A percentile compares a stretch with the other conserved stretches of the same genome.
phyloP scores from a whole-genome alignment of 257 asterid genomes.

The Nicotiana tomentosiformis region DNA sequence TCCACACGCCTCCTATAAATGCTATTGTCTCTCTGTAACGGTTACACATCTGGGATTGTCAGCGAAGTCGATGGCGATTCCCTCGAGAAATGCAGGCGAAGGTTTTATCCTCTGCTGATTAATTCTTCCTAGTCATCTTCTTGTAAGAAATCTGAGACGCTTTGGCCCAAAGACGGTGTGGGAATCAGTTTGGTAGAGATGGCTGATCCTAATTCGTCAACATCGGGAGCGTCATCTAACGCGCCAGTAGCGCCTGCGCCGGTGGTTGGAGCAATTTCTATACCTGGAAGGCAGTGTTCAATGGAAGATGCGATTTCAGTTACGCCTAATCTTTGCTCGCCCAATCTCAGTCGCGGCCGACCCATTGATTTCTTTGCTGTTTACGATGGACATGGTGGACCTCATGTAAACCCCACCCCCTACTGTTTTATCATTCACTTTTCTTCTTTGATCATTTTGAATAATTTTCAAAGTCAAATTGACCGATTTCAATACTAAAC shows the following conservation, averaged over 20 bases:
- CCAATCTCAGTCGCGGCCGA: not conserved
- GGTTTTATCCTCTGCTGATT: not conserved
- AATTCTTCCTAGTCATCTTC: not conserved
- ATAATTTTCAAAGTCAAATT: not conserved
- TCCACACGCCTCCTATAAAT: not conserved
- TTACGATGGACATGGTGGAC: constrained; percentile 25
- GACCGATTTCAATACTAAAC: not conserved
- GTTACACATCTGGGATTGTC: no score
- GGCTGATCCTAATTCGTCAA: not conserved
- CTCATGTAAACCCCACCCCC: not conserved
- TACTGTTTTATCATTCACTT: not conserved
- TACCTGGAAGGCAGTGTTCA: constrained; percentile 10
- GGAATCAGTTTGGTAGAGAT: not conserved
- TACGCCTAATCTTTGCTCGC: not conserved
- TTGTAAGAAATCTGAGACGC: not conserved
- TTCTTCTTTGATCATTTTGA: not conserved
- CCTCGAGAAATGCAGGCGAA: not conserved
- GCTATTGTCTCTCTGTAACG: not conserved
- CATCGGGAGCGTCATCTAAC: no score
- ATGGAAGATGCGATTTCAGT: constrained; percentile 19
- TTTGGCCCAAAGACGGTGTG: no score
- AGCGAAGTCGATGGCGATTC: not conserved
- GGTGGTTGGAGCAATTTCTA: constrained; percentile 4
- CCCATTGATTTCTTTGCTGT: constrained; percentile 18
- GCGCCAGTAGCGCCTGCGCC: not conserved